phyloP scores from a whole-genome alignment of 345 rosid species.

The Populus deltoides region DNA sequence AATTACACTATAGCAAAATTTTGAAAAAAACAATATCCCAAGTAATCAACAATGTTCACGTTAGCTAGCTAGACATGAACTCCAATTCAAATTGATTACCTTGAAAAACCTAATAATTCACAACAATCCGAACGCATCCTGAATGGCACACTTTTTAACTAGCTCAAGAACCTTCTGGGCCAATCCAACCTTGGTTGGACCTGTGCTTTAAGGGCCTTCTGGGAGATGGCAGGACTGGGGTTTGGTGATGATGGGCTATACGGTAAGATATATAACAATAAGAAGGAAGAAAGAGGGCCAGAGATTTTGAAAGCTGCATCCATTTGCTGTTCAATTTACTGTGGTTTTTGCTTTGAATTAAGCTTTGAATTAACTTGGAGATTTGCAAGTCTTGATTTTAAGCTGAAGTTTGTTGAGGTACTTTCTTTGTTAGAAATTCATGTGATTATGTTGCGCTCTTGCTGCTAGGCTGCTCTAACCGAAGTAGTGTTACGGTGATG shows the following conservation, averaged over 20 bases:
- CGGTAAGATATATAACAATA: not conserved
- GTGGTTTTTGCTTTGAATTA: conserved; percentile 34
- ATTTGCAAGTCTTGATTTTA: conserved; percentile 88
- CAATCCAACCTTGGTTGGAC: not conserved
- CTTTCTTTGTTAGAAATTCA: not conserved
- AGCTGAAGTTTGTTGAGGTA: conserved; percentile 95
- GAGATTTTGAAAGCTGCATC: not conserved
- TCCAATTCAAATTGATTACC: no score
- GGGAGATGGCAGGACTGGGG: not conserved
- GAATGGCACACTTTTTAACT: not conserved
- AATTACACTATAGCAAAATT: no score
- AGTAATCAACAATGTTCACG: no score
- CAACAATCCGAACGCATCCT: not conserved
- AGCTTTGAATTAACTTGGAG: conserved; percentile 87
- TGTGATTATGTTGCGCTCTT: not conserved
- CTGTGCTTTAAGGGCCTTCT: not conserved
- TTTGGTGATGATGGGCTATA: not conserved
- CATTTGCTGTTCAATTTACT: not conserved
- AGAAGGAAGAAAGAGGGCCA: not conserved
- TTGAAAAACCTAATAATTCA: no score
- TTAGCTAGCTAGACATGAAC: no score
- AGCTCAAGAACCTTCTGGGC: not conserved
- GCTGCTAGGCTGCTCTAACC: not conserved
- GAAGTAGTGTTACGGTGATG: not conserved
- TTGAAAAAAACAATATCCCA: no score